phyloP scores from a whole-genome alignment of 108 stramenopile genomes.

The Skeletonema potamos region DNA sequence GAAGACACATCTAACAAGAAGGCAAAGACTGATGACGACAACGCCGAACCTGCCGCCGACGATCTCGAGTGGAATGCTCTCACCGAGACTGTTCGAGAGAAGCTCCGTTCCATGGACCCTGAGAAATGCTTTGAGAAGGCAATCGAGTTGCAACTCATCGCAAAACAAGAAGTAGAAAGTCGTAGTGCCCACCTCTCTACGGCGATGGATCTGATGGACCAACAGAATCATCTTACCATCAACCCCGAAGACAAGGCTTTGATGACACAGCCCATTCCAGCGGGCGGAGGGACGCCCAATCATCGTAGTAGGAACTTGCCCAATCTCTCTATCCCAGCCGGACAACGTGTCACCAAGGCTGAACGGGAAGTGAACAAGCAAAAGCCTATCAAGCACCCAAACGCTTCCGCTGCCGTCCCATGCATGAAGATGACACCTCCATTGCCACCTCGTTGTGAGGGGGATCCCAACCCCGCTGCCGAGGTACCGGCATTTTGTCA shows the following conservation, averaged over 20 bases:
- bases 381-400: conserved; percentile 20
- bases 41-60: not conserved
- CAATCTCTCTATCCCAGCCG: not conserved
- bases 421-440: conserved; percentile 40
- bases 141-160: conserved; percentile 27
- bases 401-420: conserved; percentile 13
- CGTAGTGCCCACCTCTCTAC: conserved; percentile 27
- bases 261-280: not conserved
- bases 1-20: not conserved
- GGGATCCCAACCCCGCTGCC: conserved; percentile 11
- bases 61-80: not conserved
- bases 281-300: not conserved
- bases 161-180: conserved; percentile 26
- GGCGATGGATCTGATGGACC: conserved; percentile 28
- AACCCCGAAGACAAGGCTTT: not conserved
- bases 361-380: conserved; percentile 27
- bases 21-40: not conserved
- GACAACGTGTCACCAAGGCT: conserved; percentile 1
- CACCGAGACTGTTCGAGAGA: conserved; percentile 3
- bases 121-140: conserved; percentile 42
- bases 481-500: conserved; percentile 29
- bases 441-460: conserved; percentile 29
- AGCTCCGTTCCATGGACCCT: conserved; percentile 28
- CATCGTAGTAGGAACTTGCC: conserved; percentile 1
- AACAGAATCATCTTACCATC: conserved; percentile 6